Evolutionary conservation across 2,329 filamentous ascomycete species (phyloP), one percentile per base, ranked within the genome.

Genomic region (Exophiala sp.): DNA sequence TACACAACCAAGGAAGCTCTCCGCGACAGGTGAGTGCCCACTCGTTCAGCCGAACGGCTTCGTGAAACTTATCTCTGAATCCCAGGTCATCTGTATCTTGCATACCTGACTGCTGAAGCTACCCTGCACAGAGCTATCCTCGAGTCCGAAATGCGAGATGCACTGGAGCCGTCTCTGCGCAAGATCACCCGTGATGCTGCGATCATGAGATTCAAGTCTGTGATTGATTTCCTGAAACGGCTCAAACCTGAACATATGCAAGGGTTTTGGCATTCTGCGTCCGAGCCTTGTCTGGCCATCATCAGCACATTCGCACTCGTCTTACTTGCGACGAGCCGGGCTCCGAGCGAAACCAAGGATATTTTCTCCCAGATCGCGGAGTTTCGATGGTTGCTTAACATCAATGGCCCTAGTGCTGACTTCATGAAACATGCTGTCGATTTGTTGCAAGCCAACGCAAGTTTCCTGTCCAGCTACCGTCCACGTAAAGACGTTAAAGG

Each of bases 201-300:
- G 48, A 96, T 96, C 70, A 94, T 91, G 0, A 87, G 91, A 6
- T 80, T 96, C 34, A 96, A 96, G 66, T 95, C 89, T 16, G 90
- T 91, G 60, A 95, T 96, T 88, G 91, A 96, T 68, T 96, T 96
- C 71, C 90, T 96, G 63, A 96, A 96, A 71, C 86, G 91, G 0
- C 81, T 96, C 32, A 89, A 87, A 40, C 89, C 89, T 0, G 83
- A 85, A 24, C 91, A 96, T 65, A 79, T 96, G 34, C 84, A 86
- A 12, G 82, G 89, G 0, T 96, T 96, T 72, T 96, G 91, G 91
- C 72, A 72, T 14, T 71, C 70, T 1, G 68, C 71, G 1, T 68
- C 72, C 2, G 69, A 71, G 39, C 72, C 71, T 2, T 95, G 95
- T 71, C 96, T 96, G 71, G 91, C 91, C 0, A 78, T 96, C 9